phyloP scores from a whole-genome alignment of 1,284 basidiomycete genomes.

The Chondrostereum purpureum region DNA sequence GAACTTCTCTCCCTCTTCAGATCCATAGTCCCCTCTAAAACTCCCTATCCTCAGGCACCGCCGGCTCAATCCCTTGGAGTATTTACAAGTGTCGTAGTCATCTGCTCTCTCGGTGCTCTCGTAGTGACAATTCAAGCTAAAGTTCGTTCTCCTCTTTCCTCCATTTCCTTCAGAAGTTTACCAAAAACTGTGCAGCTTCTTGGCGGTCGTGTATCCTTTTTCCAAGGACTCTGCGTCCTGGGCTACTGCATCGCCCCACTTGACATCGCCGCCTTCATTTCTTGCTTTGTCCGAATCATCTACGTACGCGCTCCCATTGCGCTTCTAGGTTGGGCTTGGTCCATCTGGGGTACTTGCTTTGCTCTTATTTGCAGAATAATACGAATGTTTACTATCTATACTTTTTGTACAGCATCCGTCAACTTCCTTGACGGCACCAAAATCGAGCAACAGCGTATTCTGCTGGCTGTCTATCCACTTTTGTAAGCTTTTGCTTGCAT shows the following conservation, averaged over 20 bases:
- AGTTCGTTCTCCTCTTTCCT: conserved; percentile 28
- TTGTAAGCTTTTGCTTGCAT: conserved; percentile 44
- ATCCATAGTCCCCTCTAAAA: conserved; percentile 3
- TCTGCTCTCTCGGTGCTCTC: conserved; percentile 84
- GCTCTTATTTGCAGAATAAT: conserved; percentile 10
- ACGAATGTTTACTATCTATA: too few relatives aligned
- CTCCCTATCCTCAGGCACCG: conserved; percentile 61
- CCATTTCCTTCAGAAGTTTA: conserved; percentile 67
- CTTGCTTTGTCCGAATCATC: conserved; percentile 80
- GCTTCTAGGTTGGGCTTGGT: conserved; percentile 86
- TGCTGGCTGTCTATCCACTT: conserved; percentile 90
- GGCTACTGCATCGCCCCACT: conserved; percentile 91
- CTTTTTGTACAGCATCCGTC: conserved; percentile 79
- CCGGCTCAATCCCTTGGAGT: conserved; percentile 77
- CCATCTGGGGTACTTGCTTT: conserved; percentile 77
- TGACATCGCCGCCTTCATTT: conserved; percentile 80
- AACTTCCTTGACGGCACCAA: conserved; percentile 93
- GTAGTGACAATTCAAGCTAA: conserved; percentile 92
- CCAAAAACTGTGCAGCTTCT: conserved; percentile 74
- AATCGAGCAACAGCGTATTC: conserved; percentile 80
- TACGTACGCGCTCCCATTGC: conserved; percentile 84
- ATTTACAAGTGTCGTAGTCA: conserved; percentile 88
- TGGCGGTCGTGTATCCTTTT: conserved; percentile 75
- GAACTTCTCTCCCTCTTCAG: conserved; percentile 20
- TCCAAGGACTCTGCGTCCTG: conserved; percentile 89